Conservation (phyloP, 176 grass and related monocot genomes). For the Cocos nucifera region DNA sequence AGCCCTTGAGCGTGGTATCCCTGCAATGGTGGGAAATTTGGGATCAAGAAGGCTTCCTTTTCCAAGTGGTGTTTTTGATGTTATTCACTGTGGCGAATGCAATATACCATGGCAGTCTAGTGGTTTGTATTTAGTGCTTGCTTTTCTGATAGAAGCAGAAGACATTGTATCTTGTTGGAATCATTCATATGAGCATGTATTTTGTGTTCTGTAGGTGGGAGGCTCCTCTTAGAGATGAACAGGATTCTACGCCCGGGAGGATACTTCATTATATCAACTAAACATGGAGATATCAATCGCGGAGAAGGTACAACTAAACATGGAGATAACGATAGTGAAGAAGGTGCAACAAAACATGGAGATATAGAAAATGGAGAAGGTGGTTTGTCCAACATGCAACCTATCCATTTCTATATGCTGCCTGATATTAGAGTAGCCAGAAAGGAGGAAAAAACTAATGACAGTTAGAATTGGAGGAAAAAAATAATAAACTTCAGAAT, state of each 20-base stretch:
- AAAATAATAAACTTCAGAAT: too few species aligned
- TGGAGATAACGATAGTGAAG: too few species aligned
- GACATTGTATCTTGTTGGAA: neutral
- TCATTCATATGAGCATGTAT: constrained; percentile 17
- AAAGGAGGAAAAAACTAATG: neutral
- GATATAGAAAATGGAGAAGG: too few species aligned
- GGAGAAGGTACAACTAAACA: constrained; percentile 60
- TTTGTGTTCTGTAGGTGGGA: constrained; percentile 53
- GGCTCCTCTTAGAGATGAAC: constrained; percentile 89
- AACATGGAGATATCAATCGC: constrained; percentile 70
- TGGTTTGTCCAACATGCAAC: too few species aligned
- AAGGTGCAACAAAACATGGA: too few species aligned
- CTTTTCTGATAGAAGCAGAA: constrained; percentile 1
- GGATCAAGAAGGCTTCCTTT: constrained; percentile 75
- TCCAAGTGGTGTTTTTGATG: constrained; percentile 92
- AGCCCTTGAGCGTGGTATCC: constrained; percentile 80
- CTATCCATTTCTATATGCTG: too few species aligned
- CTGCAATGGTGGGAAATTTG: constrained; percentile 65
- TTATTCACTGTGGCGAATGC: constrained; percentile 86
- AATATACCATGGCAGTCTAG: constrained; percentile 88
- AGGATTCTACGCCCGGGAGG: constrained; percentile 90
- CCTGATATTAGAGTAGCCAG: too few species aligned
- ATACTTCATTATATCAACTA: constrained; percentile 85
- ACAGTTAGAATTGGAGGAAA: too few species aligned
- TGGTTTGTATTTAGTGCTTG: constrained; percentile 38